These are phyloP conservation scores for Pseudogymnoascus sp. DNA, from an alignment of 2,329 filamentous ascomycete genomes.

Conservation along the genomic window DNA sequence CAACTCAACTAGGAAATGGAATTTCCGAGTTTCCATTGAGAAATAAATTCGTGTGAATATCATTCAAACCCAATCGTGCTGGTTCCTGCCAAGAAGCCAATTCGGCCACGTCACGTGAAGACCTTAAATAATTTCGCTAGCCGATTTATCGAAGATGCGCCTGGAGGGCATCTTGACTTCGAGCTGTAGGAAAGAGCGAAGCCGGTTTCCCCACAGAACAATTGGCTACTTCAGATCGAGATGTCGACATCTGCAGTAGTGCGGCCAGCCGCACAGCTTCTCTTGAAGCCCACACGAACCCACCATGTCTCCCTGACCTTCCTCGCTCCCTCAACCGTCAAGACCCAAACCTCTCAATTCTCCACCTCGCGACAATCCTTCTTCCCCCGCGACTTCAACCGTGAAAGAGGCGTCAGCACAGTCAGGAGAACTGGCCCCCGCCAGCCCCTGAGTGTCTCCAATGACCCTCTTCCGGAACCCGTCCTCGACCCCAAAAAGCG, in stretches of 20 bases:
- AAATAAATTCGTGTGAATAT: neutral
- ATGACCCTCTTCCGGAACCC: constrained; percentile 65
- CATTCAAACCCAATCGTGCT: neutral
- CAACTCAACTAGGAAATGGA: neutral
- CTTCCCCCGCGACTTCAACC: constrained; percentile 61
- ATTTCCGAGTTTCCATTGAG: neutral
- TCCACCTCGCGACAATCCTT: constrained; percentile 22
- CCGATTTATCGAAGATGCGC: constrained; percentile 1
- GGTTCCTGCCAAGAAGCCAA: constrained; percentile 3
- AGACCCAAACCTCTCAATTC: constrained; percentile 24
- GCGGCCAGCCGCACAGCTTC: constrained; percentile 18
- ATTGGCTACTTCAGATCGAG: constrained; percentile 16
- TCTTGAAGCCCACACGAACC: constrained; percentile 14
- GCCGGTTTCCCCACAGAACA: constrained; percentile 2
- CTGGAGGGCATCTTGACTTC: constrained; percentile 4
- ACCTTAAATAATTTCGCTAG: constrained; percentile 10
- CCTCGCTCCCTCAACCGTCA: constrained; percentile 25
- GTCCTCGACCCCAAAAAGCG: constrained; percentile 49
- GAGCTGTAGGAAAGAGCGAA: constrained; percentile 5
- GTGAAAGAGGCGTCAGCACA: constrained; percentile 70
- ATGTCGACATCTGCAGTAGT: constrained; percentile 25
- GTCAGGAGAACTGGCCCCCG: constrained; percentile 68
- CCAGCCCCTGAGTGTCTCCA: constrained; percentile 64
- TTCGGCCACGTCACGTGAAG: constrained; percentile 2
- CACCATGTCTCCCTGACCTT: constrained; percentile 22